Evolutionary conservation across 306 rosid genomes (phyloP), one percentile per base, ranked within the genome.

Genomic region (Cucumis melo): DNA sequence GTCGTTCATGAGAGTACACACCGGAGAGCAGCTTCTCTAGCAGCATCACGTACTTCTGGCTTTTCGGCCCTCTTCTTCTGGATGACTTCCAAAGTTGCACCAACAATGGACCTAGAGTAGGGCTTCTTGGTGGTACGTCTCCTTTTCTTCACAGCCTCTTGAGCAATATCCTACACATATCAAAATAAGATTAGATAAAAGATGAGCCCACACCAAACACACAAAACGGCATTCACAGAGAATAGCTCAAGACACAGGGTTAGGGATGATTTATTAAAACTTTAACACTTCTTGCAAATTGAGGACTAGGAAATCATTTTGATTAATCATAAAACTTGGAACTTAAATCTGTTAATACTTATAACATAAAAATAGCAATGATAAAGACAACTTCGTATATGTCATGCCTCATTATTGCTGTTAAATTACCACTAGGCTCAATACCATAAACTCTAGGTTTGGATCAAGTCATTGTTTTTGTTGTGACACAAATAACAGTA

Each of bases 21-120:
- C 85, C 88, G 88, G 20, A 83, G 89, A 55, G 89, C 89, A 42
- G 89, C 87, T 81, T 86, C 89, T 32, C 89, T 81, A 16, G 89
- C 89, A 27, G 89, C 89, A 77, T 86, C 89, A 38, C 89, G 83
- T 17, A 86, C 87, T 75, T 86, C 89, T 0, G 83, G 83, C 66
- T 86, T 86, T 77, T 86, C 89, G 23, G 83, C 59, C 48, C 89
- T 83, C 53, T 59, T 86, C 81, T 83, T 86, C 60, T 86, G 89
- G 20, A 86, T 86, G 34, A 83, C 86, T 81, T 86, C 89, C 84
- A 86, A 66, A 20, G 89, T 86, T 21, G 87, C 89, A 83, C 89
- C 89, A 17, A 86, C 89, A 15, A 86, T 86, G 50, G 89, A 86
- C 82, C 89, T 83, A 13, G 89, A 86, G 83, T 86, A 86, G 1